phyloP scores from a whole-genome alignment of 2,329 filamentous ascomycete species.

The Botryotinia globosa region DNA sequence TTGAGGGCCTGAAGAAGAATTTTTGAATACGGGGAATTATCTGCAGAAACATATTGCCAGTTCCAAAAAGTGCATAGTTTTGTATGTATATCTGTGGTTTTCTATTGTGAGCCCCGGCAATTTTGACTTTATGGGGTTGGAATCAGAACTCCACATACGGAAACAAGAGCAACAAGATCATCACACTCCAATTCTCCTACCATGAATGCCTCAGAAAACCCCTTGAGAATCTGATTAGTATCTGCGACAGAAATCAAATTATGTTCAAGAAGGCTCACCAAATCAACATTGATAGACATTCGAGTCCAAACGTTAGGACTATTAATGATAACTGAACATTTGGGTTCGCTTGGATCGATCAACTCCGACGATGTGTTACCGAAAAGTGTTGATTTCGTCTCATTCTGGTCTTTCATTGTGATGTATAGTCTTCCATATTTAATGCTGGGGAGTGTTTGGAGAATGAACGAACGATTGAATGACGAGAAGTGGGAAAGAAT shows the following conservation, averaged over 20 bases:
- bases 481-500: not conserved
- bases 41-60: not conserved
- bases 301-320: slow-evolving; percentile 8
- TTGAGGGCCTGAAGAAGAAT: slow-evolving; percentile 42
- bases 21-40: slow-evolving; percentile 14
- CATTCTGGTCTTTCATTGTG: not conserved
- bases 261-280: not conserved
- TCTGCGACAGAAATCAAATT: not conserved
- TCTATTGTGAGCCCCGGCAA: not conserved
- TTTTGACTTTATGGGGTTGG: not conserved
- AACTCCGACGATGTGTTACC: not conserved
- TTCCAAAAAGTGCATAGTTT: slow-evolving; percentile 8
- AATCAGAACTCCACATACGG: not conserved
- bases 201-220: slow-evolving; percentile 55
- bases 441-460: not conserved
- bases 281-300: slow-evolving; percentile 7
- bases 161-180: slow-evolving; percentile 49
- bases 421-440: slow-evolving; percentile 17
- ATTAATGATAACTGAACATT: not conserved
- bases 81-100: slow-evolving; percentile 8
- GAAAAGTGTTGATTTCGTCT: not conserved
- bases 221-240: slow-evolving; percentile 6
- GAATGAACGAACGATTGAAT: slow-evolving; percentile 1
- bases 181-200: slow-evolving; percentile 63
- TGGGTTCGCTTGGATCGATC: not conserved